phyloP scores from a whole-genome alignment of 352 stramenopile species.

The Globisporangium iwayamae region DNA sequence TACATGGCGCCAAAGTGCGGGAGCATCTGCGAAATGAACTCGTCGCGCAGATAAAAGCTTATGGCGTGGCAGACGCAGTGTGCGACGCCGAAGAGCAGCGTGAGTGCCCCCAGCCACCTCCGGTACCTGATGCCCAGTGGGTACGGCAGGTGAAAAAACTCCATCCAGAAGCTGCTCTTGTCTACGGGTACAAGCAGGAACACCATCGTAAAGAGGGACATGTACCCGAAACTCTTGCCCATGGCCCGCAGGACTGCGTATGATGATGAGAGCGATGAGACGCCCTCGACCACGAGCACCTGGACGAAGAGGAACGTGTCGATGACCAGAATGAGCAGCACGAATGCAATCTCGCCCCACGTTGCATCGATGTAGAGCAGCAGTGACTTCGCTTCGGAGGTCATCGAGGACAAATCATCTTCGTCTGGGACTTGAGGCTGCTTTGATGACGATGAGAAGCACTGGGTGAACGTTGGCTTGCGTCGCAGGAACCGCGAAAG shows the following conservation, averaged over 20 bases:
- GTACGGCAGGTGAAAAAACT: conserved; percentile 23
- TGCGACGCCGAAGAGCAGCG: conserved; percentile 7
- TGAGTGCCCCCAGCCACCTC: conserved; percentile 20
- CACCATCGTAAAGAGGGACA: conserved; percentile 24
- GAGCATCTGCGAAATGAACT: conserved; percentile 20
- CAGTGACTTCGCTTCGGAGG: neutral
- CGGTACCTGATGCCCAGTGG: conserved; percentile 22
- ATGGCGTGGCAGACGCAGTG: conserved; percentile 27
- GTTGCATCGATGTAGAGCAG: conserved; percentile 23
- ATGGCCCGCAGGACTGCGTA: conserved; percentile 17
- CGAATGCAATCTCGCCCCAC: conserved; percentile 22
- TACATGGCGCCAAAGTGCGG: conserved; percentile 23
- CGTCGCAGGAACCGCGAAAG: conserved; percentile 15
- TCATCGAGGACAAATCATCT: neutral
- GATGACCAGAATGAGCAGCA: conserved; percentile 14
- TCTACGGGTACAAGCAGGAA: conserved; percentile 20
- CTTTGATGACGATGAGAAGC: neutral
- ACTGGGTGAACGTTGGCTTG: conserved; percentile 17
- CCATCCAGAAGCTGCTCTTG: conserved; percentile 23
- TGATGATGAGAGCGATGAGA: conserved; percentile 11
- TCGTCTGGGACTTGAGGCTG: neutral
- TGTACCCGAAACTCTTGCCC: conserved; percentile 26
- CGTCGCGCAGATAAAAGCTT: conserved; percentile 14
- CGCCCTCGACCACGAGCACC: conserved; percentile 6
- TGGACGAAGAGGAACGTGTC: conserved; percentile 25